These are phyloP conservation scores for Torrubiella hemipterigena DNA, from an alignment of 2,329 filamentous ascomycete genomes.

Conservation along the genomic window DNA sequence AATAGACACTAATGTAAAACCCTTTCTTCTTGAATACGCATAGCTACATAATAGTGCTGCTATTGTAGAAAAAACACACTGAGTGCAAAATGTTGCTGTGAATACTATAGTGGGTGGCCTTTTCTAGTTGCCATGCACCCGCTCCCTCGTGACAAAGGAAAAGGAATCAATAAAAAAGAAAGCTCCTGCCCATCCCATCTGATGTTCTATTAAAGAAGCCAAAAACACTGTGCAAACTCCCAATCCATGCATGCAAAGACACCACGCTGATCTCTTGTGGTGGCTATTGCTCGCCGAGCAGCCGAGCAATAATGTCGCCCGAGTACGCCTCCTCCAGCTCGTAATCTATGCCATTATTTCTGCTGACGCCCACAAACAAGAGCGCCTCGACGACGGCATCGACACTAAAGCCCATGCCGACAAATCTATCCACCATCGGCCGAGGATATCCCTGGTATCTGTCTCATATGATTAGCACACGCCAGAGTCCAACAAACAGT, in stretches of 20 bases:
- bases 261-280: too few relatives aligned
- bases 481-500: too few relatives aligned
- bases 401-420: slow-evolving; percentile 83
- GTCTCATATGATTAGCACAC: slow-evolving; percentile 5
- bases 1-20: too few relatives aligned
- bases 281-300: slow-evolving; percentile 64
- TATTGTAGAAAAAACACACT: too few relatives aligned
- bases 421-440: slow-evolving; percentile 70
- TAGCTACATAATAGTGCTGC: too few relatives aligned
- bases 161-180: slow-evolving; percentile 1
- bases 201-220: too few relatives aligned
- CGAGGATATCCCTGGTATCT: slow-evolving; percentile 85
- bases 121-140: too few relatives aligned
- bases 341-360: slow-evolving; percentile 66
- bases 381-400: slow-evolving; percentile 81
- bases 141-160: too few relatives aligned
- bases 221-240: too few relatives aligned
- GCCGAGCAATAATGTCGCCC: slow-evolving; percentile 75
- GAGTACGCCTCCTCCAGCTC: slow-evolving; percentile 83
- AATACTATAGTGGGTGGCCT: too few relatives aligned
- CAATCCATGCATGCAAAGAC: neutral
- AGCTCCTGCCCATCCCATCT: neutral
- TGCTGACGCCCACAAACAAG: slow-evolving; percentile 67
- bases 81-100: too few relatives aligned
- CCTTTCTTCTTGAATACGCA: too few relatives aligned